Evolutionary conservation across 1,139 yeast species (phyloP), one percentile per base, ranked within the genome.

Genomic region (Arxiozyma heterogenica): DNA sequence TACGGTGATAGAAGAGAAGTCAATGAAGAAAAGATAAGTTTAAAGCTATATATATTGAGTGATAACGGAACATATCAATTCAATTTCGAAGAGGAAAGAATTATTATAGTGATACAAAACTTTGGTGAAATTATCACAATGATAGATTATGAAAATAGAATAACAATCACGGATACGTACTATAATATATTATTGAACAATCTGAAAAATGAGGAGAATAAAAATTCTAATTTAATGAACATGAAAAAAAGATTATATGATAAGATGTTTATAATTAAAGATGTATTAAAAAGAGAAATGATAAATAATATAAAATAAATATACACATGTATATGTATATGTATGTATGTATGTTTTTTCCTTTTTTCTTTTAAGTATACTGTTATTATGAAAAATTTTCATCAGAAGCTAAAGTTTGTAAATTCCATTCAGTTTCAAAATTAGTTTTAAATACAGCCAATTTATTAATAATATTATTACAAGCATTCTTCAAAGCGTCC

Each of bases 391-490:
- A 34, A 12, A 63, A 64, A 53, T 63, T 63, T 54, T 78, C 82
- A 58, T 81, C 86, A 60, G 80, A 77, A 56, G 81, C 84, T 69
- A 87, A 79, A 44, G 91, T 83, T 73, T 89, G 89, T 67, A 93
- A 80, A 50, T 89, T 91, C 95, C 96, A 93, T 75, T 93, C 98
- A 57, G 85, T 84, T 68, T 82, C 82, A 72, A 93, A 93, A 66
- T 86, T 86, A 51, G 83, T 82, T 61, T 84, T 82, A 62, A 93
- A 75, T 45, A 79, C 75, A 56, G 83, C 87, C 60, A 93, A 78
- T 70, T 89, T 95, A 57, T 83, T 81, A 60, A 93, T 88, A 57
- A 93, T 78, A 46, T 84, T 77, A 57, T 87, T 81, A 69, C 98
- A 90, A 2, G 98, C 98, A 64, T 86, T 87, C 64, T 81, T 86